These are phyloP conservation scores for Penicillium tannophilum DNA, from an alignment of 495 filamentous ascomycete species.

Conservation along the genomic window DNA sequence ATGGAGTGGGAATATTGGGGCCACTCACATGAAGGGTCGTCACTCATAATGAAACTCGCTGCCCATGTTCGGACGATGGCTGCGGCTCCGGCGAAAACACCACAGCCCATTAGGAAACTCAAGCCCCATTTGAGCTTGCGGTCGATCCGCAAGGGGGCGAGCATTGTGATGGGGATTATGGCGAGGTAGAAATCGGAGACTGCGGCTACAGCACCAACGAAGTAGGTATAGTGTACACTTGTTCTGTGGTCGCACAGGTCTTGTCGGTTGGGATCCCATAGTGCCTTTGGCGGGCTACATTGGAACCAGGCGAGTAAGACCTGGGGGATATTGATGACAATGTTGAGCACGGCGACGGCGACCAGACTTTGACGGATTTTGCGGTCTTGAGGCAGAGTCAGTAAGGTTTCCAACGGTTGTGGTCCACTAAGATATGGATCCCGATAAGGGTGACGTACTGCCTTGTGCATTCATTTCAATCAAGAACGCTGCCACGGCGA, in stretches of 20 bases:
- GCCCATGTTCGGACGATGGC: constrained; percentile 32
- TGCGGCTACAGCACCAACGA: constrained; percentile 27
- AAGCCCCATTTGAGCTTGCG: constrained; percentile 31
- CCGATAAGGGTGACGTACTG: constrained; percentile 15
- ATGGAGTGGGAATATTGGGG: not conserved
- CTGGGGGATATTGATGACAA: constrained; percentile 29
- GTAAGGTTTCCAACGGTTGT: not conserved
- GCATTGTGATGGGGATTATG: constrained; percentile 26
- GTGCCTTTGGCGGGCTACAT: constrained; percentile 22
- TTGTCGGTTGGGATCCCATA: constrained; percentile 28
- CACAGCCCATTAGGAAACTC: constrained; percentile 31
- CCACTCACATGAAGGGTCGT: constrained; percentile 27
- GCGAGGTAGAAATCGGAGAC: constrained; percentile 30
- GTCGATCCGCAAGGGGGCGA: constrained; percentile 25
- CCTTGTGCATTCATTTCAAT: constrained; percentile 31
- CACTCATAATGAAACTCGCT: constrained; percentile 26
- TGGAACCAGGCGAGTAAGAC: constrained; percentile 27
- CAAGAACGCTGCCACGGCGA: constrained; percentile 28
- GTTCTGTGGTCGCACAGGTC: constrained; percentile 22
- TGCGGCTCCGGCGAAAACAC: constrained; percentile 28
- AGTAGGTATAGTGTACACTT: constrained; percentile 30
- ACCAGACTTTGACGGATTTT: constrained; percentile 28
- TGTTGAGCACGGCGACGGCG: constrained; percentile 25
- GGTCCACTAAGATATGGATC: not conserved
- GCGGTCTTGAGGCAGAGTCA: constrained; percentile 14